Evolutionary conservation across 345 rosid genomes (phyloP), one percentile per base, ranked within the genome.

Genomic region (Iberis pinnata): DNA sequence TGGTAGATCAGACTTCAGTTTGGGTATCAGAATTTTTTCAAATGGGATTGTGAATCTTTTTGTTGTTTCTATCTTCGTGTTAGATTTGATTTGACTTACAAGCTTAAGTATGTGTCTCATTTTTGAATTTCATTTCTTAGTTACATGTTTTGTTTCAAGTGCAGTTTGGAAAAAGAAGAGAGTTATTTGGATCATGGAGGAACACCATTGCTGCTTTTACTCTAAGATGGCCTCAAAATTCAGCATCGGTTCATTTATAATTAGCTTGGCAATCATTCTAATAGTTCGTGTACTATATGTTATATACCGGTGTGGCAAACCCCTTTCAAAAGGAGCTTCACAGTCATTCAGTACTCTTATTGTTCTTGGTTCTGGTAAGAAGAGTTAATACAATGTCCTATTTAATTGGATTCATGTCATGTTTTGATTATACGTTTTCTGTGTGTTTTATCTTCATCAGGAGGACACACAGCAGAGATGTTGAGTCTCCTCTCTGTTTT

Each of bases 381-480:
- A 33, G 9, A 43, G 13, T 12, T 49, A 3, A 44, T 19, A 4
- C 19, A 18, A 4, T 42, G 12, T 42, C 12, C 1, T 7, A 5
- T 53, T 43, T 1, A 4, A 9, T 48, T 52, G 17, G 19, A 9
- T 22, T 32, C 9, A 18, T 56, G 22, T 42, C 6, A 2, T 49
- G 15, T 37, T 10, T 8, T 54, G 29, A 6, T 51, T 36, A 8
- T 14, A 24, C 12, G 35, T 19, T 0, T 1, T 63, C 6, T 42
- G 39, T 29, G 52, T 25, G 22, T 0, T 59, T 54, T n/a, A n/a
- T n/a, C n/a, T 42, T 53, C 25, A 48, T 36, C 32, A 88, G 97
- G 95, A 12, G 98, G 97, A 14, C 98, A 92, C 65, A 85, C 97
- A 1, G 98, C 98, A 25, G 95, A 88, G 84, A 92, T 92, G 93